Evolutionary conservation across 805 yeast genomes (phyloP).

Genomic region (Wickerhamiella alocasiicola): DNA sequence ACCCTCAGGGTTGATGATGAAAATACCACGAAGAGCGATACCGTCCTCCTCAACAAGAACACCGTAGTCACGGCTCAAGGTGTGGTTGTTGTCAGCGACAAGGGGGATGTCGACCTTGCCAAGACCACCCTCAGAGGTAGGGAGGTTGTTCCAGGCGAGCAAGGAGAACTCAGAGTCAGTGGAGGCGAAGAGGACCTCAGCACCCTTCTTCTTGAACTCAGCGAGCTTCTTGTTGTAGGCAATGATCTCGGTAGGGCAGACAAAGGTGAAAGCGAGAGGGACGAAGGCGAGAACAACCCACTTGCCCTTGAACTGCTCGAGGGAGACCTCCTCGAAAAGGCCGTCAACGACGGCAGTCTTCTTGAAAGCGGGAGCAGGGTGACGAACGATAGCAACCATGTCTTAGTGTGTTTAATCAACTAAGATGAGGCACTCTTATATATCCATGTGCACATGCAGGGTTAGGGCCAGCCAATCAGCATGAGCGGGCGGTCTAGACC

Average conservation of each 20-base stretch:
- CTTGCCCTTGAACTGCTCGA: slow-evolving; percentile 92
- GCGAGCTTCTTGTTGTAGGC: slow-evolving; percentile 93
- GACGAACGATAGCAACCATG: slow-evolving; percentile 14
- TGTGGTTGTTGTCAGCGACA: slow-evolving; percentile 91
- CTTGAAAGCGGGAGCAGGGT: slow-evolving; percentile 78
- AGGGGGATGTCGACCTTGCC: slow-evolving; percentile 90
- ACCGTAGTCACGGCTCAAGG: slow-evolving; percentile 88
- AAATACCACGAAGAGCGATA: slow-evolving; percentile 92
- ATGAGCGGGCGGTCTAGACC: slow-evolving; percentile 12
- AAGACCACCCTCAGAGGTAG: slow-evolving; percentile 95
- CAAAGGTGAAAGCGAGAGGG: slow-evolving; percentile 97
- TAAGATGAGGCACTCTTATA: neutral
- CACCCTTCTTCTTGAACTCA: slow-evolving; percentile 74
- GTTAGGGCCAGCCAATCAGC: neutral
- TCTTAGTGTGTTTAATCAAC: neutral
- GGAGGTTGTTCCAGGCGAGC: slow-evolving; percentile 93
- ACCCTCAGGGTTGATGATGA: slow-evolving; percentile 93
- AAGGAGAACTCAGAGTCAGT: slow-evolving; percentile 96
- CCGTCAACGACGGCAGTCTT: slow-evolving; percentile 97
- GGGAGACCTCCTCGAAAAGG: slow-evolving; percentile 80
- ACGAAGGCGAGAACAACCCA: slow-evolving; percentile 93
- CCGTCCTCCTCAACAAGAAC: slow-evolving; percentile 93
- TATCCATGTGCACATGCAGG: neutral
- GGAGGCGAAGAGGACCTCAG: slow-evolving; percentile 85
- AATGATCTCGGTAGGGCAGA: slow-evolving; percentile 96